Percentiles rank a stretch among this genome's conserved stretches.
Evolutionary conservation across 192 early-diverging fungal species (phyloP).

Genomic region (Coemansia umbellata): DNA sequence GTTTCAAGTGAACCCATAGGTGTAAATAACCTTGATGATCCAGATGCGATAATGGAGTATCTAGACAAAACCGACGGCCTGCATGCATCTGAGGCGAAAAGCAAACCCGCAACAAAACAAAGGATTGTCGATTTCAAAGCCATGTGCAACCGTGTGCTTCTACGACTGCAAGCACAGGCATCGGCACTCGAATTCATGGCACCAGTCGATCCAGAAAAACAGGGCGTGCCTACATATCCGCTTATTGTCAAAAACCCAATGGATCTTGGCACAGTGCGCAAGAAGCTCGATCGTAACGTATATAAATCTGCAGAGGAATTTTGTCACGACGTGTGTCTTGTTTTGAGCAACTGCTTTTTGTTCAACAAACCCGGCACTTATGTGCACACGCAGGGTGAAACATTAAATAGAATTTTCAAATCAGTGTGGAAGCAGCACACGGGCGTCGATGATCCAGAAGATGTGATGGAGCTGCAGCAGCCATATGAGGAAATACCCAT

Average conservation of each 20-base stretch:
- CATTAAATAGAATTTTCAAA: constrained; percentile 53
- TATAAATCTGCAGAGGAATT: constrained; percentile 54
- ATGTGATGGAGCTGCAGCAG: neutral
- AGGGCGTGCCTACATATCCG: constrained; percentile 60
- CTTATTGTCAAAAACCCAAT: constrained; percentile 66
- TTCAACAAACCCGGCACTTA: constrained; percentile 56
- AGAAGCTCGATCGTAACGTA: constrained; percentile 54
- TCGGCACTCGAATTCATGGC: constrained; percentile 60
- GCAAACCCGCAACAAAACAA: neutral
- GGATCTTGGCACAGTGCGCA: constrained; percentile 66
- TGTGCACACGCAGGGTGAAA: constrained; percentile 53
- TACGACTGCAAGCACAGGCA: constrained; percentile 53
- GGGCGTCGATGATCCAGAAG: neutral
- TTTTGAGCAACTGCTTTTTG: constrained; percentile 65
- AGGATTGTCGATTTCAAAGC: constrained; percentile 24
- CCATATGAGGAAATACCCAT: constrained; percentile 2
- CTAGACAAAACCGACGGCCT: constrained; percentile 6
- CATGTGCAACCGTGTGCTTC: constrained; percentile 19
- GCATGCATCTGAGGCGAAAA: neutral
- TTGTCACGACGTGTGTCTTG: constrained; percentile 54
- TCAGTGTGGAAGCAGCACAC: constrained; percentile 24
- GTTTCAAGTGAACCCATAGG: too few species aligned
- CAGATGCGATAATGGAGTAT: constrained; percentile 16
- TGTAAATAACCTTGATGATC: constrained; percentile 21
- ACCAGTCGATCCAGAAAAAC: constrained; percentile 62